phyloP scores from a whole-genome alignment of 208 protist genomes.

The Crithidia mellificae region DNA sequence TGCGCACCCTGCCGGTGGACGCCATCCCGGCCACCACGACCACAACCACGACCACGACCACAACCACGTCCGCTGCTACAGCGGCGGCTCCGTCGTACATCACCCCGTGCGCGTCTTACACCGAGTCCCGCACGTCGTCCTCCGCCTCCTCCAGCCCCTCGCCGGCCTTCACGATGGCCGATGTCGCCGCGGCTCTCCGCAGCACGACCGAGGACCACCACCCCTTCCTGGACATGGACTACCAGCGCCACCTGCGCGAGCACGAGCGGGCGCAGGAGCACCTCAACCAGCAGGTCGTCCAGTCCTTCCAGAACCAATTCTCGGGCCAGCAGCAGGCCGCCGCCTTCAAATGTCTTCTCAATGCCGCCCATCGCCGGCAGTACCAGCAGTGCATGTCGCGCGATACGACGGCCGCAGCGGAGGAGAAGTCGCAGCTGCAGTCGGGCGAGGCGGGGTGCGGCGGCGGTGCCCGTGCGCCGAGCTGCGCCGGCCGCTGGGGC shows the following conservation, averaged over 20 bases:
- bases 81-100: slow-evolving; percentile 1
- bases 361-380: slow-evolving; percentile 49
- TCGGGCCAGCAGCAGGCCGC: slow-evolving; percentile 26
- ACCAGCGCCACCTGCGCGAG: slow-evolving; percentile 35
- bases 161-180: slow-evolving; percentile 24
- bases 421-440: neutral
- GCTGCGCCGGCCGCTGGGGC: slow-evolving; percentile 15
- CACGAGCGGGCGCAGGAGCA: slow-evolving; percentile 29
- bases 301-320: slow-evolving; percentile 27
- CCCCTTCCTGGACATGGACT: slow-evolving; percentile 55
- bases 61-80: neutral
- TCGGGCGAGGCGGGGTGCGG: neutral
- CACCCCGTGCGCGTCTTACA: slow-evolving; percentile 6
- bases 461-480: slow-evolving; percentile 9
- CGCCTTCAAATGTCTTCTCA: slow-evolving; percentile 46
- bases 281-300: slow-evolving; percentile 36
- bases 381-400: slow-evolving; percentile 17
- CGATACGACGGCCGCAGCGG: neutral
- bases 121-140: neutral
- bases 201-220: slow-evolving; percentile 23
- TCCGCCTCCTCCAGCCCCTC: neutral
- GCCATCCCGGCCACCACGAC: too few species aligned
- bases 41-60: neutral
- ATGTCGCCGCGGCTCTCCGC: slow-evolving; percentile 31
- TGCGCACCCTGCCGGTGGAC: neutral